phyloP scores from a whole-genome alignment of 768 basidiomycete genomes.

The Roridomyces roridus region DNA sequence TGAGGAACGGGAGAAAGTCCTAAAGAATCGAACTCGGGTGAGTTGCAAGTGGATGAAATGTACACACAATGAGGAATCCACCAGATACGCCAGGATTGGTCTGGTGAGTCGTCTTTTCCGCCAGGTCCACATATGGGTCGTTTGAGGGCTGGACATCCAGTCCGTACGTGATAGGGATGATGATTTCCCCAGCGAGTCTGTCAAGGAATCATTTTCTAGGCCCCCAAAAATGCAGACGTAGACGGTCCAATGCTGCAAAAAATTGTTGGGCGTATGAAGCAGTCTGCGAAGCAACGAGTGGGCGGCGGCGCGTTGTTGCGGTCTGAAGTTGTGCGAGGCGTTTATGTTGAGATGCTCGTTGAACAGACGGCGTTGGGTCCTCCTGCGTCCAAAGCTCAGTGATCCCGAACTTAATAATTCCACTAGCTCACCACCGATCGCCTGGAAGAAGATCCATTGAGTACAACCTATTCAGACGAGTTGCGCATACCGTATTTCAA shows the following conservation, averaged over 20 bases:
- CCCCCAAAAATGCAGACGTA: slow-evolving; percentile 1
- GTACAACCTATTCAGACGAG: no score
- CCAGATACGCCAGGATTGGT: slow-evolving; percentile 29
- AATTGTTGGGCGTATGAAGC: slow-evolving; percentile 29
- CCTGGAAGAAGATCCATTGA: no score
- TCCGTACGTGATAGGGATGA: slow-evolving; percentile 33
- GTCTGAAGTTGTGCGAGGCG: slow-evolving; percentile 24
- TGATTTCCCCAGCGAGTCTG: slow-evolving; percentile 29
- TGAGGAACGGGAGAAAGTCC: slow-evolving; percentile 21
- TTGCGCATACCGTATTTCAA: no score
- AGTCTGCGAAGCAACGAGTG: slow-evolving; percentile 30
- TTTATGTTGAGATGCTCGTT: slow-evolving; percentile 17
- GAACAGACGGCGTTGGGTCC: no score
- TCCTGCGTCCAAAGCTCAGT: no score
- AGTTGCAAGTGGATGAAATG: no score
- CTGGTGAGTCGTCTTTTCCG: slow-evolving; percentile 27
- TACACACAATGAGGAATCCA: slow-evolving; percentile 35
- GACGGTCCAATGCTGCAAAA: slow-evolving; percentile 35
- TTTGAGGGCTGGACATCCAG: slow-evolving; percentile 28
- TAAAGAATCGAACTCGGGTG: no score
- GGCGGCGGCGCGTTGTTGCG: slow-evolving; percentile 27
- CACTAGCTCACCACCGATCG: no score
- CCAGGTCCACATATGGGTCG: slow-evolving; percentile 33
- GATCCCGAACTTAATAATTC: no score
- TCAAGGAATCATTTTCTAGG: no score